Base-by-base conservation (phyloP, 2,329 filamentous ascomycete species). In the Cytospora mali region DNA sequence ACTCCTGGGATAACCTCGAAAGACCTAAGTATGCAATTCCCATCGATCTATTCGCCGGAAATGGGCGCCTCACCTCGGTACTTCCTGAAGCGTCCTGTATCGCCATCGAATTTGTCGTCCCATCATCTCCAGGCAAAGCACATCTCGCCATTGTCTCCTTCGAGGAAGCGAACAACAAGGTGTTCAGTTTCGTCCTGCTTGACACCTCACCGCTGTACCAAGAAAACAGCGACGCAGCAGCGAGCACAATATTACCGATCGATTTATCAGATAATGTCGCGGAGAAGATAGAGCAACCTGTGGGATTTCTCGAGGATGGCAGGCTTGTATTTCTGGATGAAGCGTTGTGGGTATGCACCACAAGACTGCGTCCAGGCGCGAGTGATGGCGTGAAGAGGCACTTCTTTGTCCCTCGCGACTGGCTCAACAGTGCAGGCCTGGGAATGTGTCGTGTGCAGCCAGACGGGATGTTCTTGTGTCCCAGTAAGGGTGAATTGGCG, bases 331-430 rank as follows among this genome's bases (percentile, higher is more conserved):
- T 70, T 42, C 58, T 70, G 23, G 68, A 69, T 53, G 50, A 61
- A 28, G 62, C 60, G 14, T 59, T 69, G 46, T 69, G 65, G 65
- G 65, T 70, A 7, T 69, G 69, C 55, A 68, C 67, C 13, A 42
- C 62, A 11, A 31, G 58, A 4, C 28, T 66, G 10, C 7, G 29
- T 6, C 29, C 46, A 0, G 50, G 31, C 23, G n/a, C 42, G 0
- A 29, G 51, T 9, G 33, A 25, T 5, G 29, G 52, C 1, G 39
- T 68, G 5, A 66, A 35, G n/a, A 60, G 65, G 16, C 68, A 71
- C 51, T 71, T 70, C 52, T 71, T 70, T 31, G 23, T 71, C 6
- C 69, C 69, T 4, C 62, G 62, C 1, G 68, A 71, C 62, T 71
- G 68, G 69, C 54, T 70, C 14, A 68, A 64, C 4, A 57, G 55